A percentile compares a stretch with the other conserved stretches of the same genome.
Evolutionary conservation across 108 stramenopile species (phyloP).

Genomic region (Stephanodiscus triporus): DNA sequence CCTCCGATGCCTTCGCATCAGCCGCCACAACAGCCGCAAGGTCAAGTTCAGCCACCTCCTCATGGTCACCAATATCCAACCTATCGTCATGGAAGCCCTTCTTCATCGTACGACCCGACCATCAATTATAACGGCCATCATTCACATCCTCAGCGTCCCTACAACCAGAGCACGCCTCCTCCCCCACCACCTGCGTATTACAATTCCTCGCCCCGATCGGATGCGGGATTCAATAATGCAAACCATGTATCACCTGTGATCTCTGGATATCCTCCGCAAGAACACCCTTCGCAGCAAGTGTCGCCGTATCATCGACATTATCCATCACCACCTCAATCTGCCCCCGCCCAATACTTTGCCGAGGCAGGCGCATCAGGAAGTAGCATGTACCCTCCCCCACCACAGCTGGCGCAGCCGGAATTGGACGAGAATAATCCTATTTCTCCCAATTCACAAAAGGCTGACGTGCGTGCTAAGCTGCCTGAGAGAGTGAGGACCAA

Average conservation of each 20-base stretch:
- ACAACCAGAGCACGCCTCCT: constrained; percentile 6
- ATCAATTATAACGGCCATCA: constrained; percentile 16
- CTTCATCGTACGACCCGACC: neutral
- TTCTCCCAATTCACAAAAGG: constrained; percentile 4
- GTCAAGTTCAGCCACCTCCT: constrained; percentile 4
- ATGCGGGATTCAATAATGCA: constrained; percentile 14
- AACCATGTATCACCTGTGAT: constrained; percentile 16
- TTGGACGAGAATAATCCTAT: constrained; percentile 36
- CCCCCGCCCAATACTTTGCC: constrained; percentile 12
- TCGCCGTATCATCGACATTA: constrained; percentile 11
- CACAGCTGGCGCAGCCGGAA: constrained; percentile 53
- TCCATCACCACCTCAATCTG: constrained; percentile 4
- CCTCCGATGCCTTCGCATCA: constrained; percentile 10
- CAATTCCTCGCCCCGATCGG: constrained; percentile 15
- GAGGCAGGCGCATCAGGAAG: neutral
- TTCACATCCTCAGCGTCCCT: constrained; percentile 18
- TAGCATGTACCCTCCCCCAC: constrained; percentile 29
- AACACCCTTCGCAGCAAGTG: constrained; percentile 7
- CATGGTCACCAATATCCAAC: constrained; percentile 8
- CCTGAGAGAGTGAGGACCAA: neutral
- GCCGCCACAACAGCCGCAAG: constrained; percentile 33
- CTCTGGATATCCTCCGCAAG: constrained; percentile 10
- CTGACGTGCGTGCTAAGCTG: neutral
- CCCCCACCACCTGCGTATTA: constrained; percentile 5
- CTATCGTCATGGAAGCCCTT: constrained; percentile 5